A percentile compares a stretch with the other conserved stretches of the same genome.
Conservation (phyloP, 345 rosid genomes). For the Aquilaria yunnanensis region DNA sequence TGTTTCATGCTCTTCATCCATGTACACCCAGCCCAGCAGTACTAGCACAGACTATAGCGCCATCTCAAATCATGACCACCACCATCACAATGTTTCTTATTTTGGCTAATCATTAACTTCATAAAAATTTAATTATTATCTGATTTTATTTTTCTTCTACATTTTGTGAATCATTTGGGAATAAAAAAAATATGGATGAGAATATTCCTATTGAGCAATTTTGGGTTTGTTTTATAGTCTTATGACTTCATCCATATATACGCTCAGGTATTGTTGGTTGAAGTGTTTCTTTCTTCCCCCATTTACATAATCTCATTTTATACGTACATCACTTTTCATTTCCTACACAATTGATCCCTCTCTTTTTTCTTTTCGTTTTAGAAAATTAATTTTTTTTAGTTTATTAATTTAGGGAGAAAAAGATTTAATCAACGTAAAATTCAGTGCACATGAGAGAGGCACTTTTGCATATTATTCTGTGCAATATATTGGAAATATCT, state of each 20-base stretch:
- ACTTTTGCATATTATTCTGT: constrained; percentile 24
- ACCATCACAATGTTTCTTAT: constrained; percentile 51
- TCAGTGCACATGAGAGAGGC: constrained; percentile 14
- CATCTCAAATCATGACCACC: constrained; percentile 29
- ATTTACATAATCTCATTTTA: constrained; percentile 1
- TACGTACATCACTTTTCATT: too few species aligned
- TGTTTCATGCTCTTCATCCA: constrained; percentile 46
- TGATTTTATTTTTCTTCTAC: constrained; percentile 27
- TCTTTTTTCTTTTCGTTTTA: constrained; percentile 1
- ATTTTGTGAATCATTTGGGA: constrained; percentile 16
- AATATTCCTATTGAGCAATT: constrained; percentile 8
- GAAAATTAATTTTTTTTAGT: too few species aligned
- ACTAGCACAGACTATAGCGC: constrained; percentile 39
- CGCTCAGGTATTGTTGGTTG: constrained; percentile 19
- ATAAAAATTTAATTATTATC: constrained; percentile 5
- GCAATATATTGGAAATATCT: constrained; percentile 20
- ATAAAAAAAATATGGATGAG: constrained; percentile 20
- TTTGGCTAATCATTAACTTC: constrained; percentile 40
- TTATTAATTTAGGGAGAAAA: background rate
- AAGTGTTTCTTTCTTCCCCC: constrained; percentile 20
- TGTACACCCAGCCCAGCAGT: constrained; percentile 36
- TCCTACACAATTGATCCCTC: too few species aligned
- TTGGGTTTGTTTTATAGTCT: constrained; percentile 8
- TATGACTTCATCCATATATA: constrained; percentile 5
- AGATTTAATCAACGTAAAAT: constrained; percentile 1